A percentile compares a stretch with the other conserved stretches of the same genome.
These are phyloP conservation scores for Neurospora sp. DNA, from an alignment of 495 filamentous ascomycete genomes.

Conservation along the genomic window DNA sequence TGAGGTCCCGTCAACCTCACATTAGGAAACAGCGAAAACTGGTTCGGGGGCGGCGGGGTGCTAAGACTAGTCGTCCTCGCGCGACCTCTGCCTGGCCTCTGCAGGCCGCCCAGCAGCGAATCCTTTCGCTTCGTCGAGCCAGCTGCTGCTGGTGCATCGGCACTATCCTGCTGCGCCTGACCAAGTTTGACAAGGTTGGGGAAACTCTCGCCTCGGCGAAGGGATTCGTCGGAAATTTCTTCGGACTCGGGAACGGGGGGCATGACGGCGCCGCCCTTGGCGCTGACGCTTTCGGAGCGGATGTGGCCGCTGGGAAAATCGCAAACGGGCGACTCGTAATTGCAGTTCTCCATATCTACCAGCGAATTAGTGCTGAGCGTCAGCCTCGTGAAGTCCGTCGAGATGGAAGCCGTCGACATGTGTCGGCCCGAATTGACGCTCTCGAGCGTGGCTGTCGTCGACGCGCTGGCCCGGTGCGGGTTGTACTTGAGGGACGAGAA, in stretches of 20 bases:
- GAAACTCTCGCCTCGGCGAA: constrained; percentile 12
- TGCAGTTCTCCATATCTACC: constrained; percentile 16
- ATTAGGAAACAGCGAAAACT: constrained; percentile 31
- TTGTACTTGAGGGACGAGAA: constrained; percentile 15
- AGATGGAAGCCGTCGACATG: constrained; percentile 31
- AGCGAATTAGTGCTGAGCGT: constrained; percentile 34
- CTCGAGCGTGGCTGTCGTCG: constrained; percentile 31
- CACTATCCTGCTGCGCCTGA: constrained; percentile 1
- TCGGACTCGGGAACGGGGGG: constrained; percentile 23
- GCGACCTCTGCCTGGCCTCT: constrained; percentile 10
- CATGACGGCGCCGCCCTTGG: constrained; percentile 7
- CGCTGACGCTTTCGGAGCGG: constrained; percentile 12
- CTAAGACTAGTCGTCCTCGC: constrained; percentile 27
- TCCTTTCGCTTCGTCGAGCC: constrained; percentile 15
- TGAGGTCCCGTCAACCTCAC: constrained; percentile 13
- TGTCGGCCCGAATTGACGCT: constrained; percentile 25
- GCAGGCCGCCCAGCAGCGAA: constrained; percentile 10
- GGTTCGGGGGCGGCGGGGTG: constrained; percentile 29
- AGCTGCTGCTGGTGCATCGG: neutral
- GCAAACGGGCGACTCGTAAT: neutral
- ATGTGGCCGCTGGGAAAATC: neutral
- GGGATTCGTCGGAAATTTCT: constrained; percentile 5
- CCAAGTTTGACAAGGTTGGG: constrained; percentile 14
- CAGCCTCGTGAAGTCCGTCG: constrained; percentile 32
- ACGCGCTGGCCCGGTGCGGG: constrained; percentile 26